Conservation (phyloP, 805 yeast species). For the Isabelozyma rhagii region DNA sequence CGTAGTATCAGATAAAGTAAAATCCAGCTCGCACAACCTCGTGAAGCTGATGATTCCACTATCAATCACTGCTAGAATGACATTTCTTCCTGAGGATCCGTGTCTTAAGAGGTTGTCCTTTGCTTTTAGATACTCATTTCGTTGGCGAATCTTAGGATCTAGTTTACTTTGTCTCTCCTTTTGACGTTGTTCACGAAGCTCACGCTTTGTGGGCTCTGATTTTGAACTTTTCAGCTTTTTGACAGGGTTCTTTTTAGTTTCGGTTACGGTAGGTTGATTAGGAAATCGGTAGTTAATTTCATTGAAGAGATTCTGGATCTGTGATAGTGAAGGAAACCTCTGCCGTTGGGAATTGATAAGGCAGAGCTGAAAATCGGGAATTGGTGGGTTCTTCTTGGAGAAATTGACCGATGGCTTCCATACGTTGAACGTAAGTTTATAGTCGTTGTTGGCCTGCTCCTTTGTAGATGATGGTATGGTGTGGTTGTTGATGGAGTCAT, state of each 20-base stretch:
- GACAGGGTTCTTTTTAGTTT: neutral
- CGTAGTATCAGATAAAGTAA: slow-evolving; percentile 21
- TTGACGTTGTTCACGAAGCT: slow-evolving; percentile 17
- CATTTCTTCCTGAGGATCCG: slow-evolving; percentile 46
- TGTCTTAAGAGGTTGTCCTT: slow-evolving; percentile 44
- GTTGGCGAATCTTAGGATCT: slow-evolving; percentile 17
- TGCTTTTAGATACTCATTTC: slow-evolving; percentile 22
- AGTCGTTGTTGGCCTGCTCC: slow-evolving; percentile 3
- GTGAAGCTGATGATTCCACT: slow-evolving; percentile 71
- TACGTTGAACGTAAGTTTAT: slow-evolving; percentile 53
- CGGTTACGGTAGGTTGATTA: neutral
- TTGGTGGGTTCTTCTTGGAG: slow-evolving; percentile 64
- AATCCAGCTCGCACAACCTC: slow-evolving; percentile 49
- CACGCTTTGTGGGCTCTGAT: slow-evolving; percentile 22
- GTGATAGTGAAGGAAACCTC: slow-evolving; percentile 45
- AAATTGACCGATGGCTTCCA: slow-evolving; percentile 82
- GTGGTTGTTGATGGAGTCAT: slow-evolving; percentile 7
- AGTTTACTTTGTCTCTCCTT: slow-evolving; percentile 25
- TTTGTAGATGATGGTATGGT: neutral
- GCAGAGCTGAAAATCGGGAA: slow-evolving; percentile 72
- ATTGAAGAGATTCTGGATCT: slow-evolving; percentile 33
- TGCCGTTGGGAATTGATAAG: slow-evolving; percentile 47
- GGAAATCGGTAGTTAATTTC: slow-evolving; percentile 7
- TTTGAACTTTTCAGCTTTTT: slow-evolving; percentile 8
- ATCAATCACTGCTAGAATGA: slow-evolving; percentile 70